Percentiles rank a stretch among this genome's conserved stretches.
phyloP scores from a whole-genome alignment of 2,329 filamentous ascomycete genomes.

The Thielaviopsis ethacetica region DNA sequence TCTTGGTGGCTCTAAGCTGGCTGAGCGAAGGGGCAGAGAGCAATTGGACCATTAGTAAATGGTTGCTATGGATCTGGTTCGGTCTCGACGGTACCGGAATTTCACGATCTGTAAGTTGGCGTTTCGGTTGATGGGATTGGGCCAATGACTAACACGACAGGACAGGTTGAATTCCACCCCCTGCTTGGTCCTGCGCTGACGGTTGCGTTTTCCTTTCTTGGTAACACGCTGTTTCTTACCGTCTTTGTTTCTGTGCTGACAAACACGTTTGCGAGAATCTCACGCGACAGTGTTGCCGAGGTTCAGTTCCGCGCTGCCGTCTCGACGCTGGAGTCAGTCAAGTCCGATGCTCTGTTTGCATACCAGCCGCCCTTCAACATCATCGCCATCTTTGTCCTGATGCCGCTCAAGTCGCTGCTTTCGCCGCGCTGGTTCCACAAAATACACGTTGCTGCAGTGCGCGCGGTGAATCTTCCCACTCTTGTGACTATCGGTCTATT shows the following conservation, averaged over 20 bases:
- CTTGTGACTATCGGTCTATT: constrained; percentile 53
- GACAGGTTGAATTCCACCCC: constrained; percentile 54
- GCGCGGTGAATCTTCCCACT: constrained; percentile 58
- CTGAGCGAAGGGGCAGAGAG: constrained; percentile 46
- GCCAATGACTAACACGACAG: constrained; percentile 18
- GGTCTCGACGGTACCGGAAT: constrained; percentile 60
- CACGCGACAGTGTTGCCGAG: constrained; percentile 61
- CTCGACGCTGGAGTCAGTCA: constrained; percentile 70
- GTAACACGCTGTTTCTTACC: constrained; percentile 78
- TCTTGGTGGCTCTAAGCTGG: constrained; percentile 66
- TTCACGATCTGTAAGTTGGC: constrained; percentile 26
- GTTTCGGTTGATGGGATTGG: background rate
- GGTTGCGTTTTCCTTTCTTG: constrained; percentile 71
- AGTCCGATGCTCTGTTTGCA: constrained; percentile 67
- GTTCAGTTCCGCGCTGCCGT: constrained; percentile 71
- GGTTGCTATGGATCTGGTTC: constrained; percentile 93
- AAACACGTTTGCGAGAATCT: constrained; percentile 68
- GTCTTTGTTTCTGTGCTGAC: constrained; percentile 76
- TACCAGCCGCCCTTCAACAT: constrained; percentile 77
- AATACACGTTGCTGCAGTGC: constrained; percentile 64
- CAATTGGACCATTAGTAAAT: constrained; percentile 49
- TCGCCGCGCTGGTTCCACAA: constrained; percentile 82
- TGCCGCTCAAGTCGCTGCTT: constrained; percentile 63
- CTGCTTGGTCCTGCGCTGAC: constrained; percentile 65
- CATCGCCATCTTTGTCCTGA: constrained; percentile 53